Base-by-base conservation (phyloP, 306 rosid genomes). In the Carpinus viminea region DNA sequence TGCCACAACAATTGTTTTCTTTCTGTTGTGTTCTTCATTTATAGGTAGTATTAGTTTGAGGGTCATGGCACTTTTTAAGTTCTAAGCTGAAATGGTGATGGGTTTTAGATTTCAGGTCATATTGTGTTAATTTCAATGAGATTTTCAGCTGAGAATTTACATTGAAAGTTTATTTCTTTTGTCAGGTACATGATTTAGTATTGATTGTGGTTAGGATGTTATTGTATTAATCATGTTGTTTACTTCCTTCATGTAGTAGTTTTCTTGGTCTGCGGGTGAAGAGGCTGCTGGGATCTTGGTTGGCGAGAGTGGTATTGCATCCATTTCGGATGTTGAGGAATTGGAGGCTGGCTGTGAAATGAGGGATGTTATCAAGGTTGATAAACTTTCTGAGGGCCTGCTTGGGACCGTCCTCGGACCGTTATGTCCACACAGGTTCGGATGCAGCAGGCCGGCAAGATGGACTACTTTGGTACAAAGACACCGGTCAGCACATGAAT, bases 291-390 rank as follows among this genome's bases (percentile, higher is more conserved):
- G 65, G 79, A 50, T 70, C 76, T 64, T 60, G 68, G 56, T 78
- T 83, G 74, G 79, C 68, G 72, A 72, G 52, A 45, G 68, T 36
- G 62, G 46, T 65, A 45, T 74, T 78, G 75, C 92, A 91, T 89
- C 90, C 94, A 77, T 85, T 79, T 83, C 88, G 90, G 96, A 90
- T 90, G 93, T 86, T 87, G 89, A 87, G 83, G 86, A 82, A 84
- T 79, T 70, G 75, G 89, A 87, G 83, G 86, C 77, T 84, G 86
- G 81, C 84, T 72, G 91, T 89, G 98, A 94, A 89, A 92, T 94
- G 98, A 94, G 97, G 98, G 94, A 92, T 94, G 98, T 81, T 92
- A 92, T 92, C 96, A 84, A 88, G 76, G 85, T 92, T 90, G 89
- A 90, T 89, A 89, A 88, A 92, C 93, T 84, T 84, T 79, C 89